A percentile compares a stretch with the other conserved stretches of the same genome.
These are phyloP conservation scores for Vitis cinerea DNA, from an alignment of 164 flowering plant species.

Conservation along the genomic window DNA sequence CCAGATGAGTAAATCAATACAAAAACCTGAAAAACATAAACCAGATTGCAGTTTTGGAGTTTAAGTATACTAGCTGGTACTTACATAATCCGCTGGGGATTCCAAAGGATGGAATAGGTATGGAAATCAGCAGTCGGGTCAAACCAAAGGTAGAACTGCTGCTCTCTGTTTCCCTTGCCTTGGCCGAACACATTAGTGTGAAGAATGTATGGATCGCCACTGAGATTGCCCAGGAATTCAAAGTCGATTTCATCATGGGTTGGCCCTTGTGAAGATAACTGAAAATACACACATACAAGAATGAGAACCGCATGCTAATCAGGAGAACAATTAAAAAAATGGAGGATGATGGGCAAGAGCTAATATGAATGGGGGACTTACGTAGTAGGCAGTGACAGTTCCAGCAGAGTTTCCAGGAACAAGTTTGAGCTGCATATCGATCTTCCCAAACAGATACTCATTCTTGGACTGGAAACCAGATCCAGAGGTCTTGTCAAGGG, in stretches of 20 bases:
- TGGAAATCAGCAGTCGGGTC: constrained; percentile 56
- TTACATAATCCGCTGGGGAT: constrained; percentile 32
- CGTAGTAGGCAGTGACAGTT: constrained; percentile 49
- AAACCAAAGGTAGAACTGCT: constrained; percentile 59
- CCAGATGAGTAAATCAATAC: not conserved
- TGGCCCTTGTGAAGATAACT: constrained; percentile 31
- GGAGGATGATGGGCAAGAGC: not conserved
- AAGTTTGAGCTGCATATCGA: constrained; percentile 46
- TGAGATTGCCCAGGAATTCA: constrained; percentile 35
- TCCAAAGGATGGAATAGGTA: constrained; percentile 39
- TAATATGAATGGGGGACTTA: constrained; percentile 8
- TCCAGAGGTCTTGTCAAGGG: constrained; percentile 40
- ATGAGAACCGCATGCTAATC: not conserved
- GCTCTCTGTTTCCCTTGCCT: constrained; percentile 53
- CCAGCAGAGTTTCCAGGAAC: constrained; percentile 50
- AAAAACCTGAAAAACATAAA: not conserved
- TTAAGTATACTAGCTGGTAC: not conserved
- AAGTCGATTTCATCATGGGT: constrained; percentile 34
- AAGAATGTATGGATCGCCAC: constrained; percentile 48
- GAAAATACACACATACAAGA: not conserved
- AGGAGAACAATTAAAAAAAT: not conserved
- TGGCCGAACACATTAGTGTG: constrained; percentile 44
- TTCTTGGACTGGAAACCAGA: constrained; percentile 45
- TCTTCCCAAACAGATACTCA: constrained; percentile 33
- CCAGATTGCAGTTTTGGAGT: not conserved